A percentile compares a stretch with the other conserved stretches of the same genome.
Evolutionary conservation across 2,329 filamentous ascomycete genomes (phyloP).

Genomic region (Talaromyces sp.): DNA sequence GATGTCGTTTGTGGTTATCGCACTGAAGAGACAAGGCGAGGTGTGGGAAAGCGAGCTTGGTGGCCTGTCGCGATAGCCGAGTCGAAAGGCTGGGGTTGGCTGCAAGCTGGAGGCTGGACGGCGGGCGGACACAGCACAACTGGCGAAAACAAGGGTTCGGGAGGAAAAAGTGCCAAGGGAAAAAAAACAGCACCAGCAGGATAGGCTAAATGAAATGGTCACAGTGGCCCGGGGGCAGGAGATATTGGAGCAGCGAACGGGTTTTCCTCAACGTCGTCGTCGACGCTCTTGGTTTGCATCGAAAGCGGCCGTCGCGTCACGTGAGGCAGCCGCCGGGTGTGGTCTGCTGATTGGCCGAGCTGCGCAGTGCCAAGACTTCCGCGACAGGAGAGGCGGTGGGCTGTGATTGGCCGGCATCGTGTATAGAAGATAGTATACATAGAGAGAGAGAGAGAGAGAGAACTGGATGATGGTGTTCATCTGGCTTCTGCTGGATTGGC

Average conservation of each 20-base stretch:
- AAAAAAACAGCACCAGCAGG: background rate
- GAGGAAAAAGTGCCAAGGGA: background rate
- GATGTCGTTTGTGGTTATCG: background rate
- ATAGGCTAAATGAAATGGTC: background rate
- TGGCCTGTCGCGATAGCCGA: background rate
- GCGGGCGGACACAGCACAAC: background rate
- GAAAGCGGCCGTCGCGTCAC: constrained; percentile 30
- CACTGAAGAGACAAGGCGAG: background rate
- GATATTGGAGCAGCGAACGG: background rate
- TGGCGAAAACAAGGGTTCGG: background rate
- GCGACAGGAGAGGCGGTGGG: background rate
- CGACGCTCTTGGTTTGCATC: constrained; percentile 32
- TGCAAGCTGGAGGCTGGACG: background rate
- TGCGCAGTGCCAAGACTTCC: constrained; percentile 18
- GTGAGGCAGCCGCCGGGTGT: constrained; percentile 16
- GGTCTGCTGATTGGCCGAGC: constrained; percentile 21
- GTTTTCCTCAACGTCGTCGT: constrained; percentile 13
- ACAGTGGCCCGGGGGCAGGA: background rate
- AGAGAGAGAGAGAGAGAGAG: no score
- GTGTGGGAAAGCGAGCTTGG: background rate
- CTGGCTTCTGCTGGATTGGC: no score
- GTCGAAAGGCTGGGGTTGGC: background rate
- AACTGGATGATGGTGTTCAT: background rate
- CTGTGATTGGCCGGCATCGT: background rate
- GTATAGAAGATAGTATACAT: no score